A percentile compares a stretch with the other conserved stretches of the same genome.
phyloP scores from a whole-genome alignment of 1,284 basidiomycete species.

The Malassezia yamatoensis region DNA sequence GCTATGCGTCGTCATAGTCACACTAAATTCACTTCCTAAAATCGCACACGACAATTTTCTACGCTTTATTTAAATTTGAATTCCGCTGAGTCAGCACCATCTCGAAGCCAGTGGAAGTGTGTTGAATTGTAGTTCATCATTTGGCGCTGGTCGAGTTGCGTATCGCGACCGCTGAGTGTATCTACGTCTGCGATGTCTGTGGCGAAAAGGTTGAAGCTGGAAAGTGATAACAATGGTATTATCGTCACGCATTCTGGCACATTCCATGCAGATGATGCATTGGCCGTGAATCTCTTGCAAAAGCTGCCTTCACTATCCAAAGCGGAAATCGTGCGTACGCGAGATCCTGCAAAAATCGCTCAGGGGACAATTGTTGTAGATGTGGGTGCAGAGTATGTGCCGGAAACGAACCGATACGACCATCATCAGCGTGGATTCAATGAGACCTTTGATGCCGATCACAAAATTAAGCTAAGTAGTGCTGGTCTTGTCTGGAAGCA shows the following conservation, averaged over 20 bases:
- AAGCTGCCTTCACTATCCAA: constrained; percentile 66
- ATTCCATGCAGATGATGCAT: constrained; percentile 91
- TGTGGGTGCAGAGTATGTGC: constrained; percentile 85
- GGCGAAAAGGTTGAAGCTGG: constrained; percentile 14
- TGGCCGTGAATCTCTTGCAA: constrained; percentile 80
- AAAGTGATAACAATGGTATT: not conserved
- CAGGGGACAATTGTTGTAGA: constrained; percentile 93
- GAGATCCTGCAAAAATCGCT: constrained; percentile 69
- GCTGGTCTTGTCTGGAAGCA: constrained; percentile 75
- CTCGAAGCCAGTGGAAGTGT: constrained; percentile 8
- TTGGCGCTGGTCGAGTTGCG: not conserved
- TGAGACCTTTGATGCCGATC: constrained; percentile 73
- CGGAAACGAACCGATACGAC: constrained; percentile 69
- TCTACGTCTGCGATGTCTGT: constrained; percentile 5
- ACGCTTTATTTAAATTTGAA: no score
- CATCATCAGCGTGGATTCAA: constrained; percentile 92
- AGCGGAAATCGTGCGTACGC: constrained; percentile 51
- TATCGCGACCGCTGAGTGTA: not conserved
- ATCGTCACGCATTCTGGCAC: constrained; percentile 75
- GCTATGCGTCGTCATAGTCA: not conserved
- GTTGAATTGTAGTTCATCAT: not conserved
- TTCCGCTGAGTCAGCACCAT: constrained; percentile 5
- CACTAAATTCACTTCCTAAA: not conserved
- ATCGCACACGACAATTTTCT: not conserved
- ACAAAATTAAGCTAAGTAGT: constrained; percentile 74